Base-by-base conservation (phyloP, 2,329 filamentous ascomycete genomes). In the Penicillium italicum region DNA sequence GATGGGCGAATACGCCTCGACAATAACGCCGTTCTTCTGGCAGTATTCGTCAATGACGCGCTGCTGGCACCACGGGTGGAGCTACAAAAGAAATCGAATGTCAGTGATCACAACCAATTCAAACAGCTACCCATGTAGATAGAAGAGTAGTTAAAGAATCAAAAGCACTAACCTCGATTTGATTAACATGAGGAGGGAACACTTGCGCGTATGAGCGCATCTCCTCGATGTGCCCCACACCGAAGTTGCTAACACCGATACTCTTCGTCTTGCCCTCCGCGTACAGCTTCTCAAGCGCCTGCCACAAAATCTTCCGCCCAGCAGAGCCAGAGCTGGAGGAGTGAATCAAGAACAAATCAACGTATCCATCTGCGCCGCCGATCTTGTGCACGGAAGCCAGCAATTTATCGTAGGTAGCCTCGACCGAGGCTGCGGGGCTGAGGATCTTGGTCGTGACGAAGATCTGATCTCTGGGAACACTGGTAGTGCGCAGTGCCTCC, bases 211-310 rank as follows among this genome's bases (percentile, higher is more conserved):
- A 86, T 28, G 72, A 69, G 70, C 83, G 86, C 76, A 90, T 79
- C 71, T 88, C 85, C 66, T 90, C 82, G 24, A 91, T 82, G 66
- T 89, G 84, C 41, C 80, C 78, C 45, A 85, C 80, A 2, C 85
- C 85, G 64, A 83, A 91, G 66, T 91, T 91, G 69, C 85, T 88
- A 50, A 90, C 87, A 0, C 88, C 88, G 64, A 91, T 89, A 36
- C 80, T 80, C 71, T 79, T 84, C 40, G 82, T 79, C 61, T 79
- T 83, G 5, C 85, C 86, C 60, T 85, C 81, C 14, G 77, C 74
- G 56, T 83, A 75, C 38, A 87, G 70, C 67, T 75, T 81, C 73
- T 90, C 86, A 63, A 91, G 72, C 1, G 84, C 85, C 57, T 77
- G 74, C 86, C 87, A 91, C 69, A 90, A 76, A 60, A 81, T 76